These are phyloP conservation scores for Penicillium tannophilum DNA, from an alignment of 495 filamentous ascomycete genomes.

Conservation along the genomic window DNA sequence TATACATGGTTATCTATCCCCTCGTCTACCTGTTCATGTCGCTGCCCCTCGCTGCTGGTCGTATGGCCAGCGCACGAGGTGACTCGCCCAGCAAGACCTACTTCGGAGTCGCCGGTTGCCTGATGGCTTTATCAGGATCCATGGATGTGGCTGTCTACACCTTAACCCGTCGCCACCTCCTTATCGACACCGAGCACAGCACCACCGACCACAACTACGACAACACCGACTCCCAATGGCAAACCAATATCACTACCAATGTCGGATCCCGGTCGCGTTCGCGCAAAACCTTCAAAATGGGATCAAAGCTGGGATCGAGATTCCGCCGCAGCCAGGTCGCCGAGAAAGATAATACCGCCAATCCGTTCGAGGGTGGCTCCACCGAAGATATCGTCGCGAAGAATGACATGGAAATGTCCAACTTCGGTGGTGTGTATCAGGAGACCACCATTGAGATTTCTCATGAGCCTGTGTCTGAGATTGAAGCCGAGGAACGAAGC, in stretches of 20 bases:
- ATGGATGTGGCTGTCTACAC: slow-evolving; percentile 73
- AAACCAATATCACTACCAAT: slow-evolving; percentile 35
- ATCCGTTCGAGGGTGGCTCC: slow-evolving; percentile 35
- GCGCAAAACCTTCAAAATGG: slow-evolving; percentile 22
- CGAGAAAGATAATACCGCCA: slow-evolving; percentile 26
- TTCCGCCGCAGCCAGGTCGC: slow-evolving; percentile 26
- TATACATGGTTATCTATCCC: slow-evolving; percentile 74
- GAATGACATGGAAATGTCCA: slow-evolving; percentile 34
- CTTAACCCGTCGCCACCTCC: slow-evolving; percentile 43
- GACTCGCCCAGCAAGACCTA: slow-evolving; percentile 54
- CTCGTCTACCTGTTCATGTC: slow-evolving; percentile 70
- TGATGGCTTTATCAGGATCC: slow-evolving; percentile 71
- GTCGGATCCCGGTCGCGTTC: slow-evolving; percentile 10
- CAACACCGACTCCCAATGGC: slow-evolving; percentile 30
- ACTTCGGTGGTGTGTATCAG: slow-evolving; percentile 43
- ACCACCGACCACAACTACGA: slow-evolving; percentile 34
- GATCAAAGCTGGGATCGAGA: slow-evolving; percentile 26
- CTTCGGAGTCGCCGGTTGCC: slow-evolving; percentile 66
- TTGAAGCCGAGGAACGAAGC: slow-evolving; percentile 6
- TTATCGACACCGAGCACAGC: slow-evolving; percentile 41
- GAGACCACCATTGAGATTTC: slow-evolving; percentile 47
- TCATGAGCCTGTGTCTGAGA: slow-evolving; percentile 31
- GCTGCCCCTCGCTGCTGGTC: slow-evolving; percentile 67
- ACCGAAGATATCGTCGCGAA: slow-evolving; percentile 44
- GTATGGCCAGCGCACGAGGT: slow-evolving; percentile 60